Evolutionary conservation across 2,329 filamentous ascomycete species (phyloP).

Genomic region (Phialophora tarda): DNA sequence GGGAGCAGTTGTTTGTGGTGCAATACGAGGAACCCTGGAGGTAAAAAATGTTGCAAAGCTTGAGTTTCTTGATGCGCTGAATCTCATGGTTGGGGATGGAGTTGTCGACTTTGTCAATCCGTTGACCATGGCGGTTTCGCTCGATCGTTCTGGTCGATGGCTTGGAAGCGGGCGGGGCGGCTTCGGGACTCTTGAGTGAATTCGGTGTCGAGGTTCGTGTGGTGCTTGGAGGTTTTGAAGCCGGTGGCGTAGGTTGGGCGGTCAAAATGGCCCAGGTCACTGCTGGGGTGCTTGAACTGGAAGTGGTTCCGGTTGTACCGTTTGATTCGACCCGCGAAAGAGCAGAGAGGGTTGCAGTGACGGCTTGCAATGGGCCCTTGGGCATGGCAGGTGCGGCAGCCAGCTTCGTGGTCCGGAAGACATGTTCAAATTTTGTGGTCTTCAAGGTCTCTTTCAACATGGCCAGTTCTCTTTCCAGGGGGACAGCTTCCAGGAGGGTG

Average conservation of each 20-base stretch:
- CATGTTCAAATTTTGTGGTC: conserved; percentile 55
- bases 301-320: conserved; percentile 48
- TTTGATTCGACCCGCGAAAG: conserved; percentile 47
- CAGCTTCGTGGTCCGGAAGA: conserved; percentile 56
- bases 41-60: conserved; percentile 67
- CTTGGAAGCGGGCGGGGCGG: conserved; percentile 48
- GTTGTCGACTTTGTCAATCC: conserved; percentile 60
- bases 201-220: conserved; percentile 41
- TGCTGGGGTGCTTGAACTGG: conserved; percentile 42
- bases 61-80: conserved; percentile 65
- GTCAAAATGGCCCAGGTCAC: conserved; percentile 47
- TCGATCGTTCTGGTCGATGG: conserved; percentile 52
- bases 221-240: conserved; percentile 32
- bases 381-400: conserved; percentile 36
- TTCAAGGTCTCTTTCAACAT: conserved; percentile 55
- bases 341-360: conserved; percentile 43
- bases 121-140: conserved; percentile 65
- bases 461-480: conserved; percentile 61
- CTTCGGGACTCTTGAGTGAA: conserved; percentile 48
- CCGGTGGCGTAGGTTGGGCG: conserved; percentile 34
- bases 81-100: conserved; percentile 62
- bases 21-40: conserved; percentile 60
- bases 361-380: conserved; percentile 33
- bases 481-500: conserved; percentile 62
- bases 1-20: conserved; percentile 62